Evolutionary conservation across 805 yeast species (phyloP).

Genomic region (Monosporozyma aquatica): DNA sequence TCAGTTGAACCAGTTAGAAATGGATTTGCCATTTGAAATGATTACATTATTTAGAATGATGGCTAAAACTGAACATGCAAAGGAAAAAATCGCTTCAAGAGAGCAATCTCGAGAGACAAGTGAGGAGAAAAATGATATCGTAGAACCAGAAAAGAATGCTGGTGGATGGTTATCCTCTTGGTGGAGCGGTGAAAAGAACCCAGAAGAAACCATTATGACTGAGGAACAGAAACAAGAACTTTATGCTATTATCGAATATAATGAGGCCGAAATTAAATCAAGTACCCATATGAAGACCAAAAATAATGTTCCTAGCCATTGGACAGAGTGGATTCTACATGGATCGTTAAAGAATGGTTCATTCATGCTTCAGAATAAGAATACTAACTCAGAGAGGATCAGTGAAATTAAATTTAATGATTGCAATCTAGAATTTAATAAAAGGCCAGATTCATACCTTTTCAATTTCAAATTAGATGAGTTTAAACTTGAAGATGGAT

Average conservation of each 20-base stretch:
- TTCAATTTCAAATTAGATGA: conserved; percentile 70
- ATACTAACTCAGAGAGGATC: conserved; percentile 42
- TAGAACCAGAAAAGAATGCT: conserved; percentile 1
- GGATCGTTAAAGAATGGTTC: conserved; percentile 73
- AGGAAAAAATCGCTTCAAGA: conserved; percentile 36
- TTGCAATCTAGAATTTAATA: conserved; percentile 60
- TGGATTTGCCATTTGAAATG: conserved; percentile 59
- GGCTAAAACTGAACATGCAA: conserved; percentile 57
- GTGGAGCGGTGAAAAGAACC: conserved; percentile 41
- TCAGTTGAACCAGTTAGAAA: conserved; percentile 47
- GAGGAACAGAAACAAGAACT: conserved; percentile 86
- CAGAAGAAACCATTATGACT: conserved; percentile 42
- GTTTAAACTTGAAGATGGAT: conserved; percentile 80
- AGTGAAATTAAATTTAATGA: conserved; percentile 70
- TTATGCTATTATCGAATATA: conserved; percentile 87
- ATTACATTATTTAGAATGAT: conserved; percentile 76
- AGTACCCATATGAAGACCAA: conserved; percentile 46
- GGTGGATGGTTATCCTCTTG: conserved; percentile 64
- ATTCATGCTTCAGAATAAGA: conserved; percentile 42
- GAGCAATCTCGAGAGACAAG: conserved; percentile 8
- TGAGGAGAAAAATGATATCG: background rate
- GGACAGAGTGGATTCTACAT: conserved; percentile 29
- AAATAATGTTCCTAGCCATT: conserved; percentile 58
- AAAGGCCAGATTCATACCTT: conserved; percentile 70
- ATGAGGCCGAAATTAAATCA: conserved; percentile 43